A percentile compares a stretch with the other conserved stretches of the same genome.
Conservation (phyloP, 2,329 filamentous ascomycete genomes). For the Penicillium sp. region DNA sequence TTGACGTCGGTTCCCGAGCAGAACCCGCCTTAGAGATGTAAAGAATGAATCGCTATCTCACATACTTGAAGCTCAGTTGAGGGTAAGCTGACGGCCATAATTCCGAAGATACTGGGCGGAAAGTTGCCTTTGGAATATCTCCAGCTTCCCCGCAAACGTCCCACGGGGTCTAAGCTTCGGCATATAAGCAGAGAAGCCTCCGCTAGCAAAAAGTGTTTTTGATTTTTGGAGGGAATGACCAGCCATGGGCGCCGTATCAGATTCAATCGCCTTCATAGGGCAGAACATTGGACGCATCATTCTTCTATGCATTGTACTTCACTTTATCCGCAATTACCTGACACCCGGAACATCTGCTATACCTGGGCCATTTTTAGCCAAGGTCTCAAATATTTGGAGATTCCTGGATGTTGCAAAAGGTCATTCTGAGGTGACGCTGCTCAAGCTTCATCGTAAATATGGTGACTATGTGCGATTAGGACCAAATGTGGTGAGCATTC, state of each 20-base stretch:
- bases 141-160: slow-evolving; percentile 18
- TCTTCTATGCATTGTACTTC: slow-evolving; percentile 3
- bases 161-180: background rate
- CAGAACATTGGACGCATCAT: slow-evolving; percentile 6
- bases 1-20: background rate
- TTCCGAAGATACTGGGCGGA: slow-evolving; percentile 10
- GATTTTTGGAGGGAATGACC: too few relatives aligned
- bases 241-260: slow-evolving; percentile 15
- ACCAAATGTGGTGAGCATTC: slow-evolving; percentile 28
- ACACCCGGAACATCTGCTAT: slow-evolving; percentile 13
- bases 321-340: slow-evolving; percentile 19
- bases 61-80: too few relatives aligned
- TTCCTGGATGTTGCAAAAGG: slow-evolving; percentile 22
- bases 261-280: slow-evolving; percentile 2
- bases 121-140: slow-evolving; percentile 10
- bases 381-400: slow-evolving; percentile 21
- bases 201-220: too few relatives aligned
- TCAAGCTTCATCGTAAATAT: slow-evolving; percentile 22
- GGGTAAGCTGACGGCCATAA: background rate
- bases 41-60: too few relatives aligned
- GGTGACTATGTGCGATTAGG: slow-evolving; percentile 27
- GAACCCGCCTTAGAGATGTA: too few relatives aligned
- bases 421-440: slow-evolving; percentile 17
- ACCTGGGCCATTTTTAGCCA: slow-evolving; percentile 18
- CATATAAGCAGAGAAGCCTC: background rate